Percentiles rank a stretch among this genome's conserved stretches.
Conservation (phyloP, 352 stramenopile genomes). For the Phytophthora ohioensis region DNA sequence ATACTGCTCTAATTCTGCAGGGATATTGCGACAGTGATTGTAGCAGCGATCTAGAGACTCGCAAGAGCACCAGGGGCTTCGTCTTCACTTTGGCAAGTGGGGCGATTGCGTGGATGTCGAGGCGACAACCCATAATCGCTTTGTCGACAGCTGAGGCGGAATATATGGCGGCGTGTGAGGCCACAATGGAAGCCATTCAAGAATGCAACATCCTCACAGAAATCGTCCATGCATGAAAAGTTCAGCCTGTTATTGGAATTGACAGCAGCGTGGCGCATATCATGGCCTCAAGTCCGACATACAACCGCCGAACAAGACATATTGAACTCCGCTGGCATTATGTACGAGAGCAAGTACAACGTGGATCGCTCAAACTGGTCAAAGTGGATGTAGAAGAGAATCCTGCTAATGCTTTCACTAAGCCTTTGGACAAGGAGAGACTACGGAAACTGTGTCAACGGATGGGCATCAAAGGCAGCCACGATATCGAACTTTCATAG, state of each 20-base stretch:
- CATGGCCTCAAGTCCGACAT: constrained; percentile 6
- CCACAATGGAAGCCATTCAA: neutral
- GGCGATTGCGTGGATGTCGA: constrained; percentile 9
- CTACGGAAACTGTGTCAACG: constrained; percentile 4
- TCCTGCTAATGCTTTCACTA: constrained; percentile 12
- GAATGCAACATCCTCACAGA: constrained; percentile 7
- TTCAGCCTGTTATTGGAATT: neutral
- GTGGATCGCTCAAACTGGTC: neutral
- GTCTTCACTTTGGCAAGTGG: constrained; percentile 7
- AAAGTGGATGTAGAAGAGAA: constrained; percentile 1
- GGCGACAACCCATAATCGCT: no score
- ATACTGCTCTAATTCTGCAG: neutral
- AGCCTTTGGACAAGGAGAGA: constrained; percentile 6
- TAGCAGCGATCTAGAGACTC: neutral
- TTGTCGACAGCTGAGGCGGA: no score
- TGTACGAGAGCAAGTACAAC: constrained; percentile 2
- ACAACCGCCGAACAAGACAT: constrained; percentile 11
- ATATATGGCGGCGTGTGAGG: constrained; percentile 13
- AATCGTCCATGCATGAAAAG: neutral
- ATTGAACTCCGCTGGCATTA: neutral
- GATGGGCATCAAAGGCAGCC: constrained; percentile 2
- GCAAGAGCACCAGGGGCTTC: no score
- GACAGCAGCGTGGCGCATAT: neutral
- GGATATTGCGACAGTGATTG: constrained; percentile 11
- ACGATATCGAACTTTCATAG: constrained; percentile 4